Base-by-base conservation (phyloP, 805 yeast species). In the Ogataea polymorpha region DNA sequence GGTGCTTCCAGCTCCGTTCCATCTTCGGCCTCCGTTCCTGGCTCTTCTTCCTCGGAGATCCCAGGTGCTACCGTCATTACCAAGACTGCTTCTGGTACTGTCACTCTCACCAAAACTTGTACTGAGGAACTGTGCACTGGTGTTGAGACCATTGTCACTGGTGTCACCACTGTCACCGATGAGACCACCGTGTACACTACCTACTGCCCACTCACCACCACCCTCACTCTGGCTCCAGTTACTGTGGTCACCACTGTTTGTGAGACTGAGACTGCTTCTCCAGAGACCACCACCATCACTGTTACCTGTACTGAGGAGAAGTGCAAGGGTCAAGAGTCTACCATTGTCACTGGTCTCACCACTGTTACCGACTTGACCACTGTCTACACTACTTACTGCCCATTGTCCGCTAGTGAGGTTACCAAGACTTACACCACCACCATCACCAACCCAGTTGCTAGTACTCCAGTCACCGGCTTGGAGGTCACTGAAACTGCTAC, bases 321-420 rank as follows among this genome's bases (percentile, higher is more conserved):
- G 39, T 40, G 43, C 33, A 34, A 21, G 28, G 53, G 59, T 46
- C 43, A 46, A 16, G 51, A 32, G 15, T 41, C 48, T 9, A 46
- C 52, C 17, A 29, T 45, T 21, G 49, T 54, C 32, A 62, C 66
- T 34, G 51, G 58, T 35, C 43, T 42, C 37, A 39, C 44, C 33
- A 45, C 48, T 32, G 58, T 62, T 30, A 39, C 49, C 14, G 49
- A 42, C 28, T 47, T 38, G 36, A 41, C 48, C 30, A 45, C 51
- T 30, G 49, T 48, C 21, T 49, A 49, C 53, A 59, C 62, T 42
- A 67, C 73, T 27, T 64, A 56, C 59, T 62, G 68, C 49, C 67
- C 68, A 47, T 37, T 50, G 42, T 43, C 46, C 32, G 26, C 48
- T 16, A 26, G 50, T 28, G 49, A 18, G 23, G 23, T 45, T 31